phyloP scores from a whole-genome alignment of 139 green algal genomes.

The Chloropicon primus region DNA sequence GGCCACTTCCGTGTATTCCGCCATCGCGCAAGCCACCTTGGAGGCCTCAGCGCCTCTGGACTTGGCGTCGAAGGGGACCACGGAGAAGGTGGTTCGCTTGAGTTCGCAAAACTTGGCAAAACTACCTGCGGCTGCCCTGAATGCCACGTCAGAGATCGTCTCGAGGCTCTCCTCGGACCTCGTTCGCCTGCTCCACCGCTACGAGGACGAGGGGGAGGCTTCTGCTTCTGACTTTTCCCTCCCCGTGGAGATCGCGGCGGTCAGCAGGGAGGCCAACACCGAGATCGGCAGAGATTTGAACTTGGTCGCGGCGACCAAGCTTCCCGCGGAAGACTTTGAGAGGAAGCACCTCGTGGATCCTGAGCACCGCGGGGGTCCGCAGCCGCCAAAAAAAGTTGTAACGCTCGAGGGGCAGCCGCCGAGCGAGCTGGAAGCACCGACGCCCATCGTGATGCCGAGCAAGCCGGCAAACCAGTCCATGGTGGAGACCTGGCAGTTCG shows the following conservation, averaged over 20 bases:
- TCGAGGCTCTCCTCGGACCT: not conserved
- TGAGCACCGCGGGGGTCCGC: too few species aligned
- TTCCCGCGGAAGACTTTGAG: not conserved
- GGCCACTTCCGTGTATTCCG: not conserved
- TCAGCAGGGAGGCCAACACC: not conserved
- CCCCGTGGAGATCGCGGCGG: not conserved
- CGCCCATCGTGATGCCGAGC: too few species aligned
- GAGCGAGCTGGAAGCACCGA: too few species aligned
- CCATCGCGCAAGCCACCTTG: not conserved
- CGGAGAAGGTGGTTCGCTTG: not conserved
- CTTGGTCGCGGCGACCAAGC: not conserved
- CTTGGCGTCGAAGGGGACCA: not conserved
- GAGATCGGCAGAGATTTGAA: not conserved
- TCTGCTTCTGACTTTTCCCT: not conserved
- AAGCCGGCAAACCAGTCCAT: not conserved
- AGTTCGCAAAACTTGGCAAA: not conserved
- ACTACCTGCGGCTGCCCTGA: not conserved
- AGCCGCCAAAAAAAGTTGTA: too few species aligned
- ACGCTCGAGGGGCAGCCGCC: too few species aligned
- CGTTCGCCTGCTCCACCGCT: not conserved
- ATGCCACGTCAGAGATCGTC: not conserved
- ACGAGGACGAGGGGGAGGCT: not conserved
- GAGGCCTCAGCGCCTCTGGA: not conserved
- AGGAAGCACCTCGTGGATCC: not conserved
- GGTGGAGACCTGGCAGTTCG: not conserved